Base-by-base conservation (phyloP, 2,329 filamentous ascomycete genomes). In the Fusarium sp. region DNA sequence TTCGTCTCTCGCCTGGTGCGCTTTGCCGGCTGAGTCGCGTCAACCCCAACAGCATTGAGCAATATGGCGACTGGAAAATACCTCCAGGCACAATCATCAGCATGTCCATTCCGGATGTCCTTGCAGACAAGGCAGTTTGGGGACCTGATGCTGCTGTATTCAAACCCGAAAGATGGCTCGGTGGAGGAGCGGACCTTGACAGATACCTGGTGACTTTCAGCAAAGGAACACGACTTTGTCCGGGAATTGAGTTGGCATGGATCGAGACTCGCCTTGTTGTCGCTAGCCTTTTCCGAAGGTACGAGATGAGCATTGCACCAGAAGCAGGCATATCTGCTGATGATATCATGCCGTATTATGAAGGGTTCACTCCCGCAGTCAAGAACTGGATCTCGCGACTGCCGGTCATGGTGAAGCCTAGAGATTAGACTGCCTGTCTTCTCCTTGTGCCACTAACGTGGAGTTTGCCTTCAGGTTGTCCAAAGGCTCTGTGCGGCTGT, bases 301-400 rank as follows among this genome's bases (percentile, higher is more conserved):
- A 64, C 8, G 47, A 61, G 12, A 55, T 61, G 57, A 42, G 9
- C 13, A 61, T 61, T 17, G 6, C 8, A 9, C 38, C 44, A 32
- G 28, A 60, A 17, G 36, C 54, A 14, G 42, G 34, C 9, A 48
- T 64, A 36, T 42, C 63, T 24, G 41, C 50, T 22, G 48, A 66
- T 36, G 63, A 66, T 50, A 47, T 66, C 20, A 34, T 66, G 41
- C 63, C 63, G 6, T 62, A 62, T 36, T 52, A 54, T 28, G 63
- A 66, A 13, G 58, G 63, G 15, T 63, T 66, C 20, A 48, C 63
- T 8, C 63, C 63, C 10, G 57, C 36, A 22, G 63, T 66, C 15
- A 66, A 66, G 18, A 66, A 63, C 20, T 63, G 63, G 63, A 66
- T 66, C 24, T 64, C 61, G 12, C 45, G 55, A 32, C 38, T 64